A percentile compares a stretch with the other conserved stretches of the same genome.
These are phyloP conservation scores for Xylaria sp. DNA, from an alignment of 2,329 filamentous ascomycete species.

Conservation along the genomic window DNA sequence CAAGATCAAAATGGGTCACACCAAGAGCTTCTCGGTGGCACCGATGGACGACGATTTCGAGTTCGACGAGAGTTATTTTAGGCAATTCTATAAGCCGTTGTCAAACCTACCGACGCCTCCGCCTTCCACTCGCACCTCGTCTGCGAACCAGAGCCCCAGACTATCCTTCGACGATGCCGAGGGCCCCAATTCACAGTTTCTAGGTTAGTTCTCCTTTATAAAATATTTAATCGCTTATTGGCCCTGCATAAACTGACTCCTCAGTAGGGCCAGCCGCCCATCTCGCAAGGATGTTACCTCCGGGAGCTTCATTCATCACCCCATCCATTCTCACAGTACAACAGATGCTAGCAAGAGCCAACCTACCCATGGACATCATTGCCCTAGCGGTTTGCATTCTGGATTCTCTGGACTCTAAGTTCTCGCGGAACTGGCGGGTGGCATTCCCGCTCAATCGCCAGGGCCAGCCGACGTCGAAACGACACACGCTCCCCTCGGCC, in stretches of 20 bases:
- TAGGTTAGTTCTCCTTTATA: slow-evolving; percentile 50
- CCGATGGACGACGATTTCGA: slow-evolving; percentile 58
- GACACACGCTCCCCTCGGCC: slow-evolving; percentile 59
- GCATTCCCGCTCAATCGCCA: slow-evolving; percentile 61
- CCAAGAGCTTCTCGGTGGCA: slow-evolving; percentile 48
- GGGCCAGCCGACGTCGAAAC: slow-evolving; percentile 41
- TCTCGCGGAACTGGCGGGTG: slow-evolving; percentile 70
- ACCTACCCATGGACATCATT: slow-evolving; percentile 68
- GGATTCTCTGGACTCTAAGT: slow-evolving; percentile 70
- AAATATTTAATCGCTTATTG: slow-evolving; percentile 25
- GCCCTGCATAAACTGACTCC: slow-evolving; percentile 29
- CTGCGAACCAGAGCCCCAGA: slow-evolving; percentile 56
- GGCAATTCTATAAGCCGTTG: slow-evolving; percentile 70
- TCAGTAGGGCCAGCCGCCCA: slow-evolving; percentile 70
- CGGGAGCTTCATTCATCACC: slow-evolving; percentile 67
- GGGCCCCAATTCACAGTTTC: slow-evolving; percentile 53
- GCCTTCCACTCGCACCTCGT: slow-evolving; percentile 61
- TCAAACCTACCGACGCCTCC: slow-evolving; percentile 76
- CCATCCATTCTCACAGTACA: slow-evolving; percentile 70
- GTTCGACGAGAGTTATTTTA: slow-evolving; percentile 64
- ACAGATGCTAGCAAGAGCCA: slow-evolving; percentile 66
- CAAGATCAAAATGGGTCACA: slow-evolving; percentile 48
- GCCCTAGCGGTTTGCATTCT: slow-evolving; percentile 74
- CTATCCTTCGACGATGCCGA: slow-evolving; percentile 57
- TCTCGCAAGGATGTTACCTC: slow-evolving; percentile 72